Evolutionary conservation across 148 eudicot genomes (phyloP), one percentile per base, ranked within the genome.

Genomic region (Vaccinium corymbosum): DNA sequence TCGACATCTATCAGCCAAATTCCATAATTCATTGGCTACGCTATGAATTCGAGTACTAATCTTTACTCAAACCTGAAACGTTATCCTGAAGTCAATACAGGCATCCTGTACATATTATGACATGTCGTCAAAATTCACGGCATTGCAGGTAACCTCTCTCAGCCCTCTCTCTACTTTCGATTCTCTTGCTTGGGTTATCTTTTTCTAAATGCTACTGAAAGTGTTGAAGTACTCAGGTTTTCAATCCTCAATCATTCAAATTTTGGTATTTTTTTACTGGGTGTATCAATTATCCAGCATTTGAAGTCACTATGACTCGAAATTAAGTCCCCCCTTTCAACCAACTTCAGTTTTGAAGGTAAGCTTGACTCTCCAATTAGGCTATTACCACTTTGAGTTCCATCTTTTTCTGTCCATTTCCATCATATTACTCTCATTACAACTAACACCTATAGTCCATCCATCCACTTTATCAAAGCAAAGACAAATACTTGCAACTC

Each of bases 131-230:
- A 22, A 11, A 64, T 64, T 10, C 71, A 64, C 1, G 32, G 14
- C 71, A 71, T 14, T 32, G 75, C n/a, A 71, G 75, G 71, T 25
- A 10, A 64, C 71, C 71, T 64, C 71, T 64, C 66, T 59, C 66
- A 17, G 22, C 35, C 72, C 32, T 9, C 29, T 62, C 73, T 70
- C 75, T 32, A 15, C 46, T 29, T 71, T 32, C 1, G 7, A 19
- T 32, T 70, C 42, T 71, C 75, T 32, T 20, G 14, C 46, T 2
- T 29, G 6, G 48, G 48, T 32, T 71, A 32, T 71, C 75, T 71
- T 71, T 14, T 29, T 71, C 7, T 70, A 70, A 66, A 66, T 32
- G 72, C 16, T 29, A 68, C 42, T 68, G 27, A 15, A 27, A 35
- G 19, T 32, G 48, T 32, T 32, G 46, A 46, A 71, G 32, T 71